Evolutionary conservation across 495 filamentous ascomycete species (phyloP), one percentile per base, ranked within the genome.

Genomic region (Neurospora sublineolata): DNA sequence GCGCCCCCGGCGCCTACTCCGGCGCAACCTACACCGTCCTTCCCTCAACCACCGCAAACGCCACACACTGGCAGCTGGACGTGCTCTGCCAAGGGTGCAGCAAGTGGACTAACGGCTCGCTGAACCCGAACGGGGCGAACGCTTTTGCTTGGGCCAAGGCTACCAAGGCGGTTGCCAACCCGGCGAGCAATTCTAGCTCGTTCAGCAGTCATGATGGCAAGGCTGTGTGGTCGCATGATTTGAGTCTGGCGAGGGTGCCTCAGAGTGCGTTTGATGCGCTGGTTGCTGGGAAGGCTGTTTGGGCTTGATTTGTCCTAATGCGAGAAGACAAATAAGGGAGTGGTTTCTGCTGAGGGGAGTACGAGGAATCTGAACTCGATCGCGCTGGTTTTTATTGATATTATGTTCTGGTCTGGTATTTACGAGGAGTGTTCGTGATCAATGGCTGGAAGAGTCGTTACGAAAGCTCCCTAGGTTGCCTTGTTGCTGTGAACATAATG

Each of bases 1-100:
- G 74, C 2, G 75, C 80, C 37, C 85, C 85, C 0, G 73, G 75
- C 6, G 46, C 76, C 2, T 87, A 86, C 68, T 77, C 83, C 1
- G 75, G 77, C 5, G 83, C 83, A 5, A 79, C 79, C 8, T 82
- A 86, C 75, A 78, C 75, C 16, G 72, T 82, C 9, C 75, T 87
- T 36, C 82, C 84, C 38, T 78, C 84, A 23, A 82, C 84, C 8
- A 74, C 70, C 4, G 74, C 75, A 68, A 87, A 87, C 71, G 77
- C 74, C 37, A 86, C 85, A 4, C 84, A 86, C 74, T 87, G 83
- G 82, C 83, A 84, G 27, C 76, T 86, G 36, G 80, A 81, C 12
- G 82, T 83, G 0, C 77, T 83, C 12, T 86, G 84, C 75, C 76
- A 74, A 52, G 82, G 82, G 1, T 86, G 83, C 72, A 84, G 80